Conservation (phyloP, 2,329 filamentous ascomycete genomes). For the Apiospora arundinis region DNA sequence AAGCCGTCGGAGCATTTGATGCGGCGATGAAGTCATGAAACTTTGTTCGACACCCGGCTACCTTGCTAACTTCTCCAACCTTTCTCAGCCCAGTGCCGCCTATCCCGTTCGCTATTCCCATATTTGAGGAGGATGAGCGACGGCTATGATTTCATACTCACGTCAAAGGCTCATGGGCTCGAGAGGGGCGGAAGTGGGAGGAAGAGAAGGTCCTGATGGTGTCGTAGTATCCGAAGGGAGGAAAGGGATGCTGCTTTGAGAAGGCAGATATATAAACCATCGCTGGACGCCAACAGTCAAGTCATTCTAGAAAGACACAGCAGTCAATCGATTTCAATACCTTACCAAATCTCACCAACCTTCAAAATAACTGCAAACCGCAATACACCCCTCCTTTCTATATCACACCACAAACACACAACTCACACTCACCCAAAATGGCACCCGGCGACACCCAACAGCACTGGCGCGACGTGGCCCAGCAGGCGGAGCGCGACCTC, state of each 20-base stretch:
- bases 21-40: no score
- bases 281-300: neutral
- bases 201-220: neutral
- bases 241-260: neutral
- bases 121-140: neutral
- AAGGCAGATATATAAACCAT: neutral
- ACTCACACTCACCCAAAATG: constrained; percentile 34
- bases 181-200: neutral
- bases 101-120: neutral
- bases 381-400: neutral
- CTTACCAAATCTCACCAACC: neutral
- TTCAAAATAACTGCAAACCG: no score
- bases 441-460: constrained; percentile 32
- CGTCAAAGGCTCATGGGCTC: neutral
- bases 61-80: no score
- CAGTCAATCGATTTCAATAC: neutral
- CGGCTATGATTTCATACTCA: neutral
- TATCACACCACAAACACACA: neutral
- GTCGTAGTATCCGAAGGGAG: neutral
- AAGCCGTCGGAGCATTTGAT: no score
- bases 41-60: no score
- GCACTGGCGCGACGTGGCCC: constrained; percentile 50
- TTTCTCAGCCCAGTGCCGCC: neutral
- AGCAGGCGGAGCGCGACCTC: constrained; percentile 53
- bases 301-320: no score